phyloP scores from a whole-genome alignment of 768 basidiomycete genomes.

The Lactifluus volemus region DNA sequence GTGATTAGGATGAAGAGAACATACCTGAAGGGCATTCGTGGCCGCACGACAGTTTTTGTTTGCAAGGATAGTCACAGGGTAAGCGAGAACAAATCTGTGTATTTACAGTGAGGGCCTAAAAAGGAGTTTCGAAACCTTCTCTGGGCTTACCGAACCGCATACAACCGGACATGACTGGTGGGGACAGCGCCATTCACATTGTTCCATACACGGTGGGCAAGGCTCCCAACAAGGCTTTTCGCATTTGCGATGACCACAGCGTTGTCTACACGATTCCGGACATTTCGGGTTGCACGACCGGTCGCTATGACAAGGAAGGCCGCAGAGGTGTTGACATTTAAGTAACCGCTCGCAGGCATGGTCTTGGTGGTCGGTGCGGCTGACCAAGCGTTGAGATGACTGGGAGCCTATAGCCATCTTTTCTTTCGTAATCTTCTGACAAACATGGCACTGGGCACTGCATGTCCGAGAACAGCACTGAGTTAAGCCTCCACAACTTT shows the following conservation, averaged over 20 bases:
- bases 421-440: conserved; percentile 21
- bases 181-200: conserved; percentile 29
- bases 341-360: conserved; percentile 27
- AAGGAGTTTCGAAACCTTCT: not conserved
- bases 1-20: not conserved
- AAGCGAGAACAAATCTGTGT: conserved; percentile 30
- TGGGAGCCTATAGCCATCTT: not conserved
- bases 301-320: conserved; percentile 23
- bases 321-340: conserved; percentile 29
- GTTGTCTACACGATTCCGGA: conserved; percentile 22
- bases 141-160: conserved; percentile 29
- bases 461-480: conserved; percentile 27
- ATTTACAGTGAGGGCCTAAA: not conserved
- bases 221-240: conserved; percentile 25
- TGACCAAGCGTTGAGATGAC: not conserved
- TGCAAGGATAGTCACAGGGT: conserved; percentile 31
- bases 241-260: conserved; percentile 27
- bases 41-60: conserved; percentile 27
- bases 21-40: conserved; percentile 32
- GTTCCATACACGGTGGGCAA: conserved; percentile 30
- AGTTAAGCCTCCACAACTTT: conserved; percentile 21
- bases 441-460: conserved; percentile 25
- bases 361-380: conserved; percentile 21
- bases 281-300: conserved; percentile 27
- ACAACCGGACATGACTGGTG: conserved; percentile 29